Base-by-base conservation (phyloP, 2,329 filamentous ascomycete genomes). In the Claviceps capensis region DNA sequence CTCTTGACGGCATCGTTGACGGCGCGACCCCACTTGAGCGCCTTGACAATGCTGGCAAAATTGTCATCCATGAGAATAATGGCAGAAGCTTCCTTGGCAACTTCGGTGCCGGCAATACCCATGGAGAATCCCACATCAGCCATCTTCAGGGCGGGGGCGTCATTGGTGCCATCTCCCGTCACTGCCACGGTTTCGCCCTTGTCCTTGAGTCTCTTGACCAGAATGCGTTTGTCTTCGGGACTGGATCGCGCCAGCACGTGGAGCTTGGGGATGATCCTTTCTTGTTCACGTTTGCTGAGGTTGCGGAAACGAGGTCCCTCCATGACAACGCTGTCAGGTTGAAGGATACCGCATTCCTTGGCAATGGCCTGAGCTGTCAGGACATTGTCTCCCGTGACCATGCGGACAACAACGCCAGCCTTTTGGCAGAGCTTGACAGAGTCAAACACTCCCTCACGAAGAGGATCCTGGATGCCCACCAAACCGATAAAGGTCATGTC, bases 61-160 rank as follows among this genome's bases (percentile, higher is more conserved):
- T 90, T 90, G 67, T 91, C 86, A 63, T 90, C 86, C 86, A 90
- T 89, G 14, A 91, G 73, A 59, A 91, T 88, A 55, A 91, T 91
- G 40, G 85, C 84, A 7, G 86, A 90, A 1, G 86, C 86, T 67
- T 91, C 86, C 67, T 90, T 90, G 46, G 86, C 86, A 41, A 91
- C 86, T 65, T 90, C 86, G 0, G 86, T 90, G 55, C 86, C 86
- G 14, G 86, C 78, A 50, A 90, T 87, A 58, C 86, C 86, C 86
- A 91, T 91, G 17, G 86, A 88, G 67, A 91, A 90, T 26, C 86
- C 86, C 48, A 91, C 83, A 62, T 91, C 86, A 6, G 86, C 86
- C 60, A 83, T 83, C 68, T 87, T 89, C 48, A 91, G 74, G 48
- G 86, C 86, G 26, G 86, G 86, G 4, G 85, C 86, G 66, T 91